Conservation (phyloP, 352 stramenopile species). For the Globisporangium perplexum region DNA sequence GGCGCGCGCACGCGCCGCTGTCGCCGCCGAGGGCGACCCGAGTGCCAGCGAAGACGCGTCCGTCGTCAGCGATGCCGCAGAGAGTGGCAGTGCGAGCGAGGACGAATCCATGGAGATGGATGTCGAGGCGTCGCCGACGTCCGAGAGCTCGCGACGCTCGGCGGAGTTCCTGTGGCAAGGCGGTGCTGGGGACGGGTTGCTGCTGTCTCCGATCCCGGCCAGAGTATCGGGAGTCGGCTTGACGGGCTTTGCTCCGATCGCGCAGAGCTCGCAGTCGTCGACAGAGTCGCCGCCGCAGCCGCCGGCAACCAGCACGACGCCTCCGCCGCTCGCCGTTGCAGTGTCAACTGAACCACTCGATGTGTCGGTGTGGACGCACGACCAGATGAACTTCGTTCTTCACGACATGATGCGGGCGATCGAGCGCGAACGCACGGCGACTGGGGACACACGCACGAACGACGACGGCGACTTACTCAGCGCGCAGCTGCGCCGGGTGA, state of each 20-base stretch:
- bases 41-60: not conserved
- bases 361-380: constrained; percentile 35
- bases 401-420: constrained; percentile 35
- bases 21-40: not conserved
- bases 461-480: constrained; percentile 7
- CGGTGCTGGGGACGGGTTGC: constrained; percentile 22
- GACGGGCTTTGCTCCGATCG: constrained; percentile 2
- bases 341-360: constrained; percentile 19
- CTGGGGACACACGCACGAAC: not conserved
- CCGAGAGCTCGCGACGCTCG: not conserved
- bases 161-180: constrained; percentile 25
- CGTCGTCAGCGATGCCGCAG: not conserved
- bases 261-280: constrained; percentile 2
- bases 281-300: not conserved
- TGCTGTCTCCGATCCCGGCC: constrained; percentile 27
- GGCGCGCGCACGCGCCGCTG: constrained; percentile 3
- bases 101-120: constrained; percentile 9
- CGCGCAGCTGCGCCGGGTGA: not conserved
- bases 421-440: constrained; percentile 9
- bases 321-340: not conserved
- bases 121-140: constrained; percentile 4
- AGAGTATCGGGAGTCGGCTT: not conserved
- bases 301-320: not conserved
- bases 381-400: constrained; percentile 56
- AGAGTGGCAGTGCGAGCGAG: not conserved